These are phyloP conservation scores for Scheffersomyces parashehatae DNA, from an alignment of 1,139 yeast species.

Conservation along the genomic window DNA sequence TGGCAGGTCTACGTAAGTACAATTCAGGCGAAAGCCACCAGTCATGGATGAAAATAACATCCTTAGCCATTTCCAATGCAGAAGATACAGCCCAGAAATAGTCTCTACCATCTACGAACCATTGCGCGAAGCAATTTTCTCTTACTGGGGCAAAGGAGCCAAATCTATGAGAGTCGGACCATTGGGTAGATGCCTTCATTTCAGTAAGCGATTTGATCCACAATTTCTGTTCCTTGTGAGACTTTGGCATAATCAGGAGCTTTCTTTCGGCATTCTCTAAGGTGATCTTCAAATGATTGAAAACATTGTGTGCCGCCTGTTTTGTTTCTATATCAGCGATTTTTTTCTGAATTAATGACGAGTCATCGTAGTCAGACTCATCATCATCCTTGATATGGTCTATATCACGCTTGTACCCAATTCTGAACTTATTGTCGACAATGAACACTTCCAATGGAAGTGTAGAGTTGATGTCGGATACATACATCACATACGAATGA, in stretches of 20 bases:
- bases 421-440: conserved; percentile 70
- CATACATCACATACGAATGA: conserved; percentile 81
- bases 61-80: conserved; percentile 91
- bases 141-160: conserved; percentile 92
- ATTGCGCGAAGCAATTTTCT: conserved; percentile 82
- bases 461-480: conserved; percentile 81
- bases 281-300: conserved; percentile 56
- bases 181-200: conserved; percentile 67
- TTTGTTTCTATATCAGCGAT: conserved; percentile 23
- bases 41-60: conserved; percentile 91
- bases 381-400: conserved; percentile 36
- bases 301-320: conserved; percentile 25
- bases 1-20: conserved; percentile 89
- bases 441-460: conserved; percentile 88
- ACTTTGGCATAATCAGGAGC: conserved; percentile 70
- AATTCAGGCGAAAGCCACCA: conserved; percentile 99
- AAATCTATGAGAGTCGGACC: conserved; percentile 78
- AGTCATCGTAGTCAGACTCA: conserved; percentile 50
- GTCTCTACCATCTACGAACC: conserved; percentile 97
- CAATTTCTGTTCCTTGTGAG: conserved; percentile 65
- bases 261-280: conserved; percentile 79
- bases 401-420: conserved; percentile 49
- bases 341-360: conserved; percentile 29
- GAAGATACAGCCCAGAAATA: conserved; percentile 95
- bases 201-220: conserved; percentile 77